Percentiles rank a stretch among this genome's conserved stretches.
phyloP scores from a whole-genome alignment of 192 early-diverging fungal genomes.

The Coemansia sp. region DNA sequence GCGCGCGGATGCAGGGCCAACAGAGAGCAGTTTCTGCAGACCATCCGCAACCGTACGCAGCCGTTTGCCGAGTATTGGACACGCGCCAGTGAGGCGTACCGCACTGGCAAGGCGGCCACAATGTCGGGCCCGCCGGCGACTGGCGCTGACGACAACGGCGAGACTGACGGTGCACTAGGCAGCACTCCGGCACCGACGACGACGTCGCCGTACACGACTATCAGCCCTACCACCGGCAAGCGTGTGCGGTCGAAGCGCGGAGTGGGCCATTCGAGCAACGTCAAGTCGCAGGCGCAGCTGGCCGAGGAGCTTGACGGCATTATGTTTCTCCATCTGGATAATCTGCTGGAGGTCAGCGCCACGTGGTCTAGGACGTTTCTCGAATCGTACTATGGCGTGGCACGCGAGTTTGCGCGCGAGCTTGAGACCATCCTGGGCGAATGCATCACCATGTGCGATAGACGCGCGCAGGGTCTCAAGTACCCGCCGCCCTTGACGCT shows the following conservation, averaged over 20 bases:
- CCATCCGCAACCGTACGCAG: constrained; percentile 49
- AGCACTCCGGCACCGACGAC: constrained; percentile 3
- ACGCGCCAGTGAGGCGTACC: constrained; percentile 48
- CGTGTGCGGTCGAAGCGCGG: constrained; percentile 13
- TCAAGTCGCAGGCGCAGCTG: constrained; percentile 23
- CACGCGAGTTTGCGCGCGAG: constrained; percentile 57
- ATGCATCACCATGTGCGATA: constrained; percentile 57
- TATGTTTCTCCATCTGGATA: constrained; percentile 53
- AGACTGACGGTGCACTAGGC: constrained; percentile 1
- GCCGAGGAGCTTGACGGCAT: constrained; percentile 53
- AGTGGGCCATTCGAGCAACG: constrained; percentile 3
- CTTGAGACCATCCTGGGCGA: constrained; percentile 57
- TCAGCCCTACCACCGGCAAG: not conserved
- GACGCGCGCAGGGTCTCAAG: constrained; percentile 55
- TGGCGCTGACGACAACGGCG: not conserved
- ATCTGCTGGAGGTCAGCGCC: constrained; percentile 50
- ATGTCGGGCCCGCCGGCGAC: constrained; percentile 4
- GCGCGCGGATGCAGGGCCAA: constrained; percentile 51
- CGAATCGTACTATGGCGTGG: constrained; percentile 58
- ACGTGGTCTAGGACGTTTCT: constrained; percentile 57
- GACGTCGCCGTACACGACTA: not conserved
- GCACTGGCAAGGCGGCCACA: constrained; percentile 31
- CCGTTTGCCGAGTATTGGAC: constrained; percentile 61
- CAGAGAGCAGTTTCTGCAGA: constrained; percentile 54
- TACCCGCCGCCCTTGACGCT: constrained; percentile 53